Evolutionary conservation across 805 yeast species (phyloP), one percentile per base, ranked within the genome.

Genomic region (Ogataea wickerhamii): DNA sequence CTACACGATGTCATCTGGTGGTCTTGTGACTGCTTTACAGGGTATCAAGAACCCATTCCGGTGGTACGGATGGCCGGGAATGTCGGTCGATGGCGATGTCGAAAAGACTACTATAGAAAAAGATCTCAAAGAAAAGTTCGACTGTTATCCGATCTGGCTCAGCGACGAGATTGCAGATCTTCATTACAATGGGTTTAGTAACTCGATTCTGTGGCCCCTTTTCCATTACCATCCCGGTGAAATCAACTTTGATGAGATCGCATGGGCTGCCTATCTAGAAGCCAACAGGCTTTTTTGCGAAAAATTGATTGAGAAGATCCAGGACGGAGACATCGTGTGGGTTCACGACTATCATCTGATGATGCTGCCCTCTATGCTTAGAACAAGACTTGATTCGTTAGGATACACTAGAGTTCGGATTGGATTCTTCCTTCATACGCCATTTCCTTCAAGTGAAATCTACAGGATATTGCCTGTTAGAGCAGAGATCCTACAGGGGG

Each of bases 141-240:
- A 82, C 45, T 93, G 98, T 50, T 79, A 85, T 25, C 98, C 99
- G 2, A 81, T 93, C 36, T 93, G 82, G 65, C 62, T 93, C 41
- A 73, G 80, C 45, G 98, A 93, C 55, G 87, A 84, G 45, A 73
- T 93, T 46, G 97, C 98, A 1, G 98, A 93, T 55, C 71, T 93
- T 48, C 98, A 93, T 65, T 93, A 93, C 66, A 93, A 94, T 59
- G 98, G 98, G 21, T 93, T 94, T 63, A 77, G 87, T 46, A 93
- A 93, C 63, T 84, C 95, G 12, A 93, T 93, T 47, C 67, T 93
- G 47, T 93, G 99, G 99, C 99, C 99, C 1, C 66, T 94, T 44
- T 93, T 93, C 69, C 99, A 93, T 61, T 93, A 93, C 64, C 98
- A 93, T 58, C 98, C 99, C 0, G 98, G 98, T 44, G 98, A 94